These are phyloP conservation scores for Malassezia equina DNA, from an alignment of 1,284 basidiomycete species.

Conservation along the genomic window DNA sequence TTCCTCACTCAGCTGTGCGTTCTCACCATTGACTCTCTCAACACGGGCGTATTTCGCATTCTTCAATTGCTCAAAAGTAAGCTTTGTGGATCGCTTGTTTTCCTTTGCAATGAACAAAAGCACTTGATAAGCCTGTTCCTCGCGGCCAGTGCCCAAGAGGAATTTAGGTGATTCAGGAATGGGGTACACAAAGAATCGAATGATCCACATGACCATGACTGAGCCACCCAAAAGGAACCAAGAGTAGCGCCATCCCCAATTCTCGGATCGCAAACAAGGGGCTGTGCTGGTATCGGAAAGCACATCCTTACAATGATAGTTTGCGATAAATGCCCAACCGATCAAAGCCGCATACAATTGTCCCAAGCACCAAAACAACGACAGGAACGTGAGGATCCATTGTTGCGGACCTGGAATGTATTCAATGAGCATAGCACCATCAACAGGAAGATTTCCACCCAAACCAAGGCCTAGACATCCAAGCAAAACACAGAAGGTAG, in stretches of 20 bases:
- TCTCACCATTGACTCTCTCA: slow-evolving; percentile 8
- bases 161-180: slow-evolving; percentile 60
- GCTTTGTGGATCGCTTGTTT: slow-evolving; percentile 53
- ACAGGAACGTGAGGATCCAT: slow-evolving; percentile 60
- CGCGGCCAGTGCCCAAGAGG: slow-evolving; percentile 62
- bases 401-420: slow-evolving; percentile 42
- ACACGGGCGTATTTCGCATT: slow-evolving; percentile 43
- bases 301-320: slow-evolving; percentile 45
- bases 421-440: slow-evolving; percentile 42
- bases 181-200: slow-evolving; percentile 48
- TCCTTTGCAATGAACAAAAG: slow-evolving; percentile 61
- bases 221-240: slow-evolving; percentile 50
- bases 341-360: slow-evolving; percentile 50
- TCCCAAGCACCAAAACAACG: slow-evolving; percentile 60
- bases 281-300: slow-evolving; percentile 22
- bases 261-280: slow-evolving; percentile 51
- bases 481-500: slow-evolving; percentile 53
- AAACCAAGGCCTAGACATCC: slow-evolving; percentile 55
- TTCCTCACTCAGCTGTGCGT: background rate
- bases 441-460: slow-evolving; percentile 53
- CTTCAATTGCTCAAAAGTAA: slow-evolving; percentile 30
- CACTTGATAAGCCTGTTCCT: slow-evolving; percentile 62
- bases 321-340: slow-evolving; percentile 51
- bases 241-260: slow-evolving; percentile 60
- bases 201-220: slow-evolving; percentile 37